Percentiles rank a stretch among this genome's conserved stretches.
Evolutionary conservation across 2,329 filamentous ascomycete genomes (phyloP).

Genomic region (Eurotiales sp.): DNA sequence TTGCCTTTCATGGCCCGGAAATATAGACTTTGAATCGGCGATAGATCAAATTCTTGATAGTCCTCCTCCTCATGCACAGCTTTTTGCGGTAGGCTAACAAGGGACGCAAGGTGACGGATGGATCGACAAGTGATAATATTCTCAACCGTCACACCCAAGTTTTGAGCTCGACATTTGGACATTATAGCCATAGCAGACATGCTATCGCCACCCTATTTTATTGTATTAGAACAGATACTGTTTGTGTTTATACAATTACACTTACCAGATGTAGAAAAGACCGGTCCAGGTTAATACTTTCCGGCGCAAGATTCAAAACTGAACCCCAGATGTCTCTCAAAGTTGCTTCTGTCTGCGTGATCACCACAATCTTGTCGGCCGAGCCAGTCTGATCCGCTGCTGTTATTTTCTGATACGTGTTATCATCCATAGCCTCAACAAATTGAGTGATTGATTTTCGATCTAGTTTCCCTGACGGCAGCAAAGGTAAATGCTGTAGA

Average conservation of each 20-base stretch:
- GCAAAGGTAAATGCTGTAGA: conserved; percentile 9
- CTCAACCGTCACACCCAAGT: conserved; percentile 15
- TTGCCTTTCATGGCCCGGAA: conserved; percentile 18
- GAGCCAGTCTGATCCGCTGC: neutral
- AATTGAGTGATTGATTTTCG: conserved; percentile 10
- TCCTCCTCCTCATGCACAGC: conserved; percentile 5
- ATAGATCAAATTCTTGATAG: conserved; percentile 20
- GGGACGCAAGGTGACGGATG: conserved; percentile 14
- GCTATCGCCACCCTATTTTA: conserved; percentile 15
- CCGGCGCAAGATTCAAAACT: conserved; percentile 11
- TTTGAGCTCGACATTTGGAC: conserved; percentile 16
- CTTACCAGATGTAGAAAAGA: conserved; percentile 17
- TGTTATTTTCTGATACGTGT: conserved; percentile 10
- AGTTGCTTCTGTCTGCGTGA: conserved; percentile 11
- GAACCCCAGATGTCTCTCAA: conserved; percentile 14
- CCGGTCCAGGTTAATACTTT: conserved; percentile 13
- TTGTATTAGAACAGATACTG: neutral
- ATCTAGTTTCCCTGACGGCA: conserved; percentile 14
- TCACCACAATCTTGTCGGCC: conserved; percentile 5
- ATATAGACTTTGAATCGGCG: conserved; percentile 23
- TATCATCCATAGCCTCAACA: conserved; percentile 13
- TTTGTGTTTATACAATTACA: neutral
- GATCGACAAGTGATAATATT: conserved; percentile 17
- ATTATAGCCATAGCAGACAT: conserved; percentile 19
- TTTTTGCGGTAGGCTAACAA: conserved; percentile 13